These are phyloP conservation scores for Alternaria ethzedia DNA, from an alignment of 2,329 filamentous ascomycete genomes.

Conservation along the genomic window DNA sequence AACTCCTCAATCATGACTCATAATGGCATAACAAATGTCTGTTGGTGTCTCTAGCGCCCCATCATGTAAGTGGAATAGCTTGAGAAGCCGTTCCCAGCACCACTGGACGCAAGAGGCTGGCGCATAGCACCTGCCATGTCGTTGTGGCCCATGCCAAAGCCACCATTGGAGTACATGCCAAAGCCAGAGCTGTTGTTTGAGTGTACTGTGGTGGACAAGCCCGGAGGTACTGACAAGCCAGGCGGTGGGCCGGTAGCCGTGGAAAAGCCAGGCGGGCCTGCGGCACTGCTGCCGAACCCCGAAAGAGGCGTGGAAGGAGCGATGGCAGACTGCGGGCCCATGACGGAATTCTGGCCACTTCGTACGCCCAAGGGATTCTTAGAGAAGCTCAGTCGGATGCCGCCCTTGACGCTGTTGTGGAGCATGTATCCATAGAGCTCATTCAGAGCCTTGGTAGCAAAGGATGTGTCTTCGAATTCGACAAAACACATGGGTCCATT, in stretches of 20 bases:
- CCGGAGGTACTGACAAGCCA: conserved; percentile 77
- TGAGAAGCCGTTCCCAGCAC: conserved; percentile 40
- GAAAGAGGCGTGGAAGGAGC: conserved; percentile 60
- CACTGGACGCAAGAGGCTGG: conserved; percentile 42
- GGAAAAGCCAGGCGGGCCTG: conserved; percentile 64
- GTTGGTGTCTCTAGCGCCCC: conserved; percentile 39
- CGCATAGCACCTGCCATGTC: conserved; percentile 45
- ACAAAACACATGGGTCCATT: conserved; percentile 99
- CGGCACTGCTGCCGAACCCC: conserved; percentile 64
- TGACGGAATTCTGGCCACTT: conserved; percentile 69
- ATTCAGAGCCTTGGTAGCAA: conserved; percentile 87
- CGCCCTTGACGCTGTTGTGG: conserved; percentile 92
- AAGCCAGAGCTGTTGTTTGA: conserved; percentile 41
- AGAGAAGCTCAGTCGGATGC: conserved; percentile 93
- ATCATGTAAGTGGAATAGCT: conserved; percentile 50
- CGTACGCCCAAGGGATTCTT: conserved; percentile 96
- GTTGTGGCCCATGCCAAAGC: conserved; percentile 44
- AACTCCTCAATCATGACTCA: conserved; percentile 46
- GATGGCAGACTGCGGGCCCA: conserved; percentile 59
- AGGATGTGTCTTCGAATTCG: conserved; percentile 92
- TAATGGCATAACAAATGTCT: conserved; percentile 34
- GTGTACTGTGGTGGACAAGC: conserved; percentile 57
- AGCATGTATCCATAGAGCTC: conserved; percentile 87
- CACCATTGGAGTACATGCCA: conserved; percentile 47
- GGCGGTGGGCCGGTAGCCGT: conserved; percentile 80